Percentiles rank a stretch among this genome's conserved stretches.
These are phyloP conservation scores for Neurospora sp. DNA, from an alignment of 495 filamentous ascomycete species.

Conservation along the genomic window DNA sequence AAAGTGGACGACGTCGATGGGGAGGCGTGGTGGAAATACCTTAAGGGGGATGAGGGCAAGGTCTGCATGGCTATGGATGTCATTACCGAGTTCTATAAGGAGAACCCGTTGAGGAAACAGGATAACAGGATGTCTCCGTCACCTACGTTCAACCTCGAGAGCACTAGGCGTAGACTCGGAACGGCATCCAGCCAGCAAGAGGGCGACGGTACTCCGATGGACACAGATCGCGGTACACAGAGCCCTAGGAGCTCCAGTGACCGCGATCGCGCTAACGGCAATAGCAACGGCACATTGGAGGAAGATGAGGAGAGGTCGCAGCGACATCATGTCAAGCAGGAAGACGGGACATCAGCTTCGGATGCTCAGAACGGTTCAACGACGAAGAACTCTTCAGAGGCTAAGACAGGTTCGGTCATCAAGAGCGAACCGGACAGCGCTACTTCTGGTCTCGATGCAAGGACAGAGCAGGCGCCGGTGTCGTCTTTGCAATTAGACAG, in stretches of 20 bases:
- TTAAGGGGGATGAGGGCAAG: slow-evolving; percentile 50
- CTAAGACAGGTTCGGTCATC: neutral
- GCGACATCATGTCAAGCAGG: neutral
- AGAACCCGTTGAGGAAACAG: slow-evolving; percentile 46
- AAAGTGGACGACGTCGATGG: slow-evolving; percentile 66
- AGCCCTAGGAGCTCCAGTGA: slow-evolving; percentile 11
- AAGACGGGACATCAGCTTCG: neutral
- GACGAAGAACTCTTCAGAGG: neutral
- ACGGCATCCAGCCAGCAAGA: slow-evolving; percentile 12
- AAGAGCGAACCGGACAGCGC: slow-evolving; percentile 7
- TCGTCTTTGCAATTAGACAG: slow-evolving; percentile 18
- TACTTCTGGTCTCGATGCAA: neutral
- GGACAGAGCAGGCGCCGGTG: neutral
- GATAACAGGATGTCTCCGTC: slow-evolving; percentile 32
- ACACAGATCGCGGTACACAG: slow-evolving; percentile 20
- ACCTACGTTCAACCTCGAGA: slow-evolving; percentile 36
- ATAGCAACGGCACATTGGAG: neutral
- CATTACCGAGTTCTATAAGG: slow-evolving; percentile 67
- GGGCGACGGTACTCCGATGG: slow-evolving; percentile 8
- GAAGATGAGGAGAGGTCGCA: neutral
- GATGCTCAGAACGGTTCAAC: neutral
- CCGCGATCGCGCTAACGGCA: neutral
- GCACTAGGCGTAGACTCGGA: slow-evolving; percentile 31
- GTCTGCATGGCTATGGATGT: slow-evolving; percentile 55
- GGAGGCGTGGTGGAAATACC: slow-evolving; percentile 80